Conservation (phyloP, 331 rosid genomes). For the Cydonia oblonga region DNA sequence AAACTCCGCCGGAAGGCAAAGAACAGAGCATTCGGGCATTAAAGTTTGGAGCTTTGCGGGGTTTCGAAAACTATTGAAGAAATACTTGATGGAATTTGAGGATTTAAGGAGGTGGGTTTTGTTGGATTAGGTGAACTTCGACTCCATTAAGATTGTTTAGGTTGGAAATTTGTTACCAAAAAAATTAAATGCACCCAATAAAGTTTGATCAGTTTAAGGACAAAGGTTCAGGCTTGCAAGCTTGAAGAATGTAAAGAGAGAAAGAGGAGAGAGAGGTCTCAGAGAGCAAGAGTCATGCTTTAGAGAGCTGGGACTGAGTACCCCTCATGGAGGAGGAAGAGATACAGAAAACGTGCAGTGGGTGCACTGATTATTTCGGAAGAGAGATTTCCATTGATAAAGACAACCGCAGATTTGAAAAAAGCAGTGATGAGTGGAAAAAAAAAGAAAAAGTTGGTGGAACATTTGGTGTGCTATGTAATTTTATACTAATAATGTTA, state of each 20-base stretch:
- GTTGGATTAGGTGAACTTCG: conserved; percentile 45
- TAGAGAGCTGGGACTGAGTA: conserved; percentile 16
- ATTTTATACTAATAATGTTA: too few species aligned
- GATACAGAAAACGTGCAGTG: conserved; percentile 40
- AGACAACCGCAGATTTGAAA: conserved; percentile 4
- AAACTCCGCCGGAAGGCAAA: conserved; percentile 7
- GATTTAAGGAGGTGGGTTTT: conserved; percentile 25
- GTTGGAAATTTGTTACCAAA: background rate
- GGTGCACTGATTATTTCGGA: conserved; percentile 27
- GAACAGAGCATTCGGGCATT: conserved; percentile 16
- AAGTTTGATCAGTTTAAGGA: conserved; percentile 1
- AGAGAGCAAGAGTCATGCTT: conserved; percentile 19
- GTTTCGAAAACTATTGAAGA: background rate
- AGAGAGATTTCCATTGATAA: conserved; percentile 23
- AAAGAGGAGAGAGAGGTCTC: conserved; percentile 32
- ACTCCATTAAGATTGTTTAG: conserved; percentile 28
- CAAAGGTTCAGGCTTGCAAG: background rate
- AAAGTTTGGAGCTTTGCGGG: conserved; percentile 19
- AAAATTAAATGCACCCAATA: conserved; percentile 7
- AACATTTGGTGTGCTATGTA: conserved; percentile 17
- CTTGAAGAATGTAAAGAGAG: conserved; percentile 14
- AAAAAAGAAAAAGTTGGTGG: background rate
- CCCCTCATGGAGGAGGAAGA: conserved; percentile 24
- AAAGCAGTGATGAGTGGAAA: background rate
- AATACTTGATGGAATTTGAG: background rate